Evolutionary conservation across 108 stramenopile genomes (phyloP), one percentile per base, ranked within the genome.

Genomic region (Epithemia pelagica): DNA sequence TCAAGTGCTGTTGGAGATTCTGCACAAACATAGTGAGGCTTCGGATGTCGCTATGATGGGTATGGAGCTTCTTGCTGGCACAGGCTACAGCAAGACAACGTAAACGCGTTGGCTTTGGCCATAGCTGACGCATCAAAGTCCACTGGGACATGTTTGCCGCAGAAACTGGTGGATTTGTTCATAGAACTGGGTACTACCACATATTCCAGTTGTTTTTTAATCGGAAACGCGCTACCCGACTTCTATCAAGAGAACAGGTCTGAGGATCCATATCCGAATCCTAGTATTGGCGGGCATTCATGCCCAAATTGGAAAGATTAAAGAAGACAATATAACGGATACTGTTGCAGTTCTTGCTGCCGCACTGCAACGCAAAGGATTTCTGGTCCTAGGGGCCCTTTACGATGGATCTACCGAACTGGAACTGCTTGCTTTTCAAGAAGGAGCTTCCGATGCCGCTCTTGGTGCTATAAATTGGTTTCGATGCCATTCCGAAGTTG

Each of bases 11-110:
- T 26, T 72, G 15, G 30, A 64, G 1, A 73, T 76, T 2, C 82
- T 85, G 84, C 46, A 61, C 10, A 59, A 66, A 33, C 78, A 80
- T 55, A 53, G 67, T 15, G 77, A 80, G 62, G 70, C 66, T 0
- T 67, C 65, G 55, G 84, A 85, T 23, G 78, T 85, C 52, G 77
- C 82, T 60, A 80, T 80, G 78, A 80, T 85, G 79, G 81, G 79
- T 51, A 78, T 77, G 61, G 70, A 78, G 59, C 74, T 85, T 59
- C 74, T 85, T 1, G 54, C 78, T 60, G 81, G 81, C 22, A 85
- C 84, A 8, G 79, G 77, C 7, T 85, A 77, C 37, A 46, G 37
- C 37, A 46, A 46, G 15, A 46, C 37, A n/a, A n/a, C n/a, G n/a
- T n/a, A n/a, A n/a, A n/a, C n/a, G n/a, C n/a, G n/a, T n/a, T n/a